Evolutionary conservation across 192 early-diverging fungal genomes (phyloP).

Genomic region (Linnemannia exigua): DNA sequence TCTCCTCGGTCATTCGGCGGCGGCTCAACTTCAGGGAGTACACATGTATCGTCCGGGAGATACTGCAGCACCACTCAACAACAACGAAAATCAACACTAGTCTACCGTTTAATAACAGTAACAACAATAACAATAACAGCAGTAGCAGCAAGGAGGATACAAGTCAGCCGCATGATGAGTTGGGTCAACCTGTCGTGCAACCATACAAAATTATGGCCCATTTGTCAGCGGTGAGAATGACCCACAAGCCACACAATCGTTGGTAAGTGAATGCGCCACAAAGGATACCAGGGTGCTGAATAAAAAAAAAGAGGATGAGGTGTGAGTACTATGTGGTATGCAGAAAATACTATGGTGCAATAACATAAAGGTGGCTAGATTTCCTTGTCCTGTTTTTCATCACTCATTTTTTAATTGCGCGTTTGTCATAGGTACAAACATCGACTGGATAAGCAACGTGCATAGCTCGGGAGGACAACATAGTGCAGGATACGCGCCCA

Average conservation of each 20-base stretch:
- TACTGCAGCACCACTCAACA: not conserved
- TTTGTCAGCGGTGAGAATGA: not conserved
- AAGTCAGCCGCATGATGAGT: not conserved
- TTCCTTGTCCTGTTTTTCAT: not conserved
- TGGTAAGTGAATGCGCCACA: not conserved
- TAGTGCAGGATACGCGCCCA: not conserved
- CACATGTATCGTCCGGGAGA: not conserved
- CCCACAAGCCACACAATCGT: not conserved
- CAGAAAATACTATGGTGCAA: not conserved
- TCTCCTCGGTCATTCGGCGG: not conserved
- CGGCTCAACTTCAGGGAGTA: not conserved
- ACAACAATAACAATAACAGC: not conserved
- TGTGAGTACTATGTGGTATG: not conserved
- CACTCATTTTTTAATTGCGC: no score
- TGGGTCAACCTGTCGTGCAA: not conserved
- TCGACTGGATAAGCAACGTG: not conserved
- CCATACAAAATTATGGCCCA: not conserved
- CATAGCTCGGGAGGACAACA: not conserved
- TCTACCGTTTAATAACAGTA: not conserved
- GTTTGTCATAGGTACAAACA: not conserved
- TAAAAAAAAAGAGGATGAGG: not conserved
- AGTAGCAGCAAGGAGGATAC: not conserved
- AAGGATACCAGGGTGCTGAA: not conserved
- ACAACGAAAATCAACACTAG: not conserved
- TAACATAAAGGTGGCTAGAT: not conserved